A percentile compares a stretch with the other conserved stretches of the same genome.
Evolutionary conservation across 345 rosid genomes (phyloP).

Genomic region (Gossypium stocksii): DNA sequence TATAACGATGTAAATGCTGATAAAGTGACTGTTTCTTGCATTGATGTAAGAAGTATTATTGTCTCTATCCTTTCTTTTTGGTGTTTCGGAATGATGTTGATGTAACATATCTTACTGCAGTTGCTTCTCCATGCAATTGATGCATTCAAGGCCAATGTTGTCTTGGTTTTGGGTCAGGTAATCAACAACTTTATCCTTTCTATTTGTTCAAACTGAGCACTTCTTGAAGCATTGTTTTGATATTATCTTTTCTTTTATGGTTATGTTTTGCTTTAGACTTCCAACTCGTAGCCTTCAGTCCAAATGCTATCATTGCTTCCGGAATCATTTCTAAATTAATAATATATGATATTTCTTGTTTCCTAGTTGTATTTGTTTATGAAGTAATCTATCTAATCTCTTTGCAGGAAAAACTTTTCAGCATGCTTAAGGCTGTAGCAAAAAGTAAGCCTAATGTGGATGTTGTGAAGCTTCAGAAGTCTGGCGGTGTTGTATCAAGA

Average conservation of each 20-base stretch:
- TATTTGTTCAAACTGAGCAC: neutral
- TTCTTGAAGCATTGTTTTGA: neutral
- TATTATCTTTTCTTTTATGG: neutral
- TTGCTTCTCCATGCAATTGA: slow-evolving; percentile 77
- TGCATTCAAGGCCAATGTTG: slow-evolving; percentile 76
- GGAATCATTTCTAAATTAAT: neutral
- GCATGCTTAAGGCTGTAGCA: slow-evolving; percentile 77
- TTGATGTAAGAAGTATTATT: neutral
- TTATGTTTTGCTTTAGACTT: neutral
- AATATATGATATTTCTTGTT: neutral
- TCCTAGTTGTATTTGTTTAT: neutral
- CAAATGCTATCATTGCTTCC: neutral
- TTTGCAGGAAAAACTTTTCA: slow-evolving; percentile 84
- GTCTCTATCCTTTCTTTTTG: neutral
- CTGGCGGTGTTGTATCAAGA: slow-evolving; percentile 87
- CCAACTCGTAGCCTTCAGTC: neutral
- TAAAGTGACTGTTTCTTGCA: neutral
- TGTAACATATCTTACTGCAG: slow-evolving; percentile 30
- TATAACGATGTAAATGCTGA: neutral
- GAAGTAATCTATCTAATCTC: slow-evolving; percentile 7
- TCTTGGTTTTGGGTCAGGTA: slow-evolving; percentile 89
- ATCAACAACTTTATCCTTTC: neutral
- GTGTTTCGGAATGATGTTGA: slow-evolving; percentile 13
- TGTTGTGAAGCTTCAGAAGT: slow-evolving; percentile 86
- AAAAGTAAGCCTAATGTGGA: slow-evolving; percentile 64